Evolutionary conservation across 305 asterid species (phyloP).

Genomic region (Coffea humblotiana): DNA sequence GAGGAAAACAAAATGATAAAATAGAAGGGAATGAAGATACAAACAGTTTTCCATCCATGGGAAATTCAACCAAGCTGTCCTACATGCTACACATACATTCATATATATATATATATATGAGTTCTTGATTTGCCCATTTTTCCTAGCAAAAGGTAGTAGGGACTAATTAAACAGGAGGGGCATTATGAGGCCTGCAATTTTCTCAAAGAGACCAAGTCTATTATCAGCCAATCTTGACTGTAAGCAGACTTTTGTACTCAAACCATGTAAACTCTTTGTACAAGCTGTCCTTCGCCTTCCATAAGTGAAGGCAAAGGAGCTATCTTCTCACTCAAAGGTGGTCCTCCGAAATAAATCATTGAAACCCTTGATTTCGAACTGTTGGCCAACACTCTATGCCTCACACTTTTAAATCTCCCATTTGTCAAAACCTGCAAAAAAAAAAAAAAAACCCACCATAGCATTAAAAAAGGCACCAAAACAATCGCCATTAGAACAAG

Average conservation of each 20-base stretch:
- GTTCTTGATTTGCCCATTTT: constrained; percentile 3
- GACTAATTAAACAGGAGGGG: background rate
- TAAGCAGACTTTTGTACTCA: constrained; percentile 71
- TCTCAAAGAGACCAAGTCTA: constrained; percentile 64
- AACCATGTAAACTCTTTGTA: constrained; percentile 88
- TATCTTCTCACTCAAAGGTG: constrained; percentile 77
- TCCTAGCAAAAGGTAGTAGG: constrained; percentile 4
- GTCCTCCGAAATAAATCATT: constrained; percentile 89
- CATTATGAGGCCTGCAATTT: constrained; percentile 60
- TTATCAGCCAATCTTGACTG: constrained; percentile 63
- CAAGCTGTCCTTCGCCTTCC: constrained; percentile 71
- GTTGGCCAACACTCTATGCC: constrained; percentile 69
- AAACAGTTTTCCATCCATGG: constrained; percentile 4
- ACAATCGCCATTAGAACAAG: background rate
- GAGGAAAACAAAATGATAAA: background rate
- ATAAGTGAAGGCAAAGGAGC: constrained; percentile 73
- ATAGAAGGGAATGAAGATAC: constrained; percentile 6
- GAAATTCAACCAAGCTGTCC: constrained; percentile 11
- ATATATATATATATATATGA: background rate
- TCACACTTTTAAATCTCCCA: constrained; percentile 72
- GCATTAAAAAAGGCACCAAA: background rate
- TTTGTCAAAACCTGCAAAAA: constrained; percentile 70
- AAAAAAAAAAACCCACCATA: background rate
- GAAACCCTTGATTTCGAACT: constrained; percentile 61
- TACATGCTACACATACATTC: background rate